Evolutionary conservation across 768 basidiomycete species (phyloP), one percentile per base, ranked within the genome.

Genomic region (Hortiboletus campestris): DNA sequence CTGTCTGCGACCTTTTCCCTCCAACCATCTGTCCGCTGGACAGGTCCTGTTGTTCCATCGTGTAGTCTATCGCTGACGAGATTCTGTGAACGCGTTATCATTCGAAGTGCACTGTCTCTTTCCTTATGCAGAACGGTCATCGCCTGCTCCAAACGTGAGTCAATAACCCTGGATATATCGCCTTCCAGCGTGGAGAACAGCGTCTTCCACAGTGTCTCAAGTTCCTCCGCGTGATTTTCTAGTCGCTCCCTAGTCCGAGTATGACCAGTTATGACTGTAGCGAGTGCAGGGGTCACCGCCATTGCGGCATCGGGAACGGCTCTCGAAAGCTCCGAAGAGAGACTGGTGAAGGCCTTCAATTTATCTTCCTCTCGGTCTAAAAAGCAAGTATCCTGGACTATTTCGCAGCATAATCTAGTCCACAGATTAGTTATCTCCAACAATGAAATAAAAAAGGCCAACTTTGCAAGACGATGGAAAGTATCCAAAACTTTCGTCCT

Each of bases 281-380:
- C 75, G 22, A 84, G 74, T 35, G 78, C 69, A 19, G 81, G 76
- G 4, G 75, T 73, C 29, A 82, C 74, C 12, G 74, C 67, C 54
- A 68, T 69, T 17, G 76, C 74, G n/a, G 76, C 75, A 5, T 74
- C 67, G 6, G 71, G 62, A 34, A 79, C 77, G 38, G 78, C 73
- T 57, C 73, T 75, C 14, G 80, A 76, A 31, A 84, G 71, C 16
- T 78, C 73, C 38, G 76, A 67, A 9, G 80, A 80, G 46, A 84
- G 70, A 34, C 78, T 76, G 3, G 74, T 79, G 55, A 79, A 83
- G 3, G 78, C 78, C 55, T 77, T 72, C 38, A 79, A 59, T 62
- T 80, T 82, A 48, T 74, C 71, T 56, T 76, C 78, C 59, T 81
- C 81, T 53, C 67, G 72, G 41, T 75, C 74, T 38, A 78, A 71